phyloP scores from a whole-genome alignment of 305 asterid species.

The Plantago lanceolata region DNA sequence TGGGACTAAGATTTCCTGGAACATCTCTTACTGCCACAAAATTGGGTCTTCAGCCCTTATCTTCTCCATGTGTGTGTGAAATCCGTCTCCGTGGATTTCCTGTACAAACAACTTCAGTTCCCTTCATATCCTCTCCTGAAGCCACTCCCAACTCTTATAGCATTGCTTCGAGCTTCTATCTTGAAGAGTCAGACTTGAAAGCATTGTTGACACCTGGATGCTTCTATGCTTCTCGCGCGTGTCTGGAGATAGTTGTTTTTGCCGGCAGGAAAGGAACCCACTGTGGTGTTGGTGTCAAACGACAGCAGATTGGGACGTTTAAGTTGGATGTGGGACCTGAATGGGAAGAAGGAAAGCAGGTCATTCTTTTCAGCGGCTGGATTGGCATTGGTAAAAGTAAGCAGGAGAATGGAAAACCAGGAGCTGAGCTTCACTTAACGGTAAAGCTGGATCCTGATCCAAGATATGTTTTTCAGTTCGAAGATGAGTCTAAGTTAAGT shows the following conservation, averaged over 20 bases:
- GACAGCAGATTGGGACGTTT: slow-evolving; percentile 77
- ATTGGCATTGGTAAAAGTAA: slow-evolving; percentile 73
- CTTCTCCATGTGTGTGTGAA: slow-evolving; percentile 75
- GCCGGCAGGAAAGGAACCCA: slow-evolving; percentile 72
- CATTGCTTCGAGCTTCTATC: slow-evolving; percentile 73
- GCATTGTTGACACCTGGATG: slow-evolving; percentile 70
- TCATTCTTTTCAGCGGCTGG: slow-evolving; percentile 77
- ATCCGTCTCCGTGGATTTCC: slow-evolving; percentile 95
- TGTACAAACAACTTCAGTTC: slow-evolving; percentile 71
- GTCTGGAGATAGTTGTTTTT: slow-evolving; percentile 69
- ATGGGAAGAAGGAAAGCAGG: slow-evolving; percentile 79
- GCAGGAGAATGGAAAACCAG: slow-evolving; percentile 60
- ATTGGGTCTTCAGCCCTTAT: slow-evolving; percentile 45
- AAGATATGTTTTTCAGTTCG: slow-evolving; percentile 80
- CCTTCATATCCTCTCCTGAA: slow-evolving; percentile 70
- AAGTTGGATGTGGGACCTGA: slow-evolving; percentile 77
- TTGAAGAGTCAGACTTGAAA: slow-evolving; percentile 75
- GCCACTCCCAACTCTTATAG: slow-evolving; percentile 50
- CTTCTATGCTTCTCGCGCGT: slow-evolving; percentile 56
- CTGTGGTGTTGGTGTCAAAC: slow-evolving; percentile 67
- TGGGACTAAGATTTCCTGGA: slow-evolving; percentile 64
- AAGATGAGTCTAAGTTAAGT: slow-evolving; percentile 71
- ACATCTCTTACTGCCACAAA: slow-evolving; percentile 39
- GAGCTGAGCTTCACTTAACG: slow-evolving; percentile 71
- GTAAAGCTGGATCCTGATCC: slow-evolving; percentile 94